phyloP scores from a whole-genome alignment of 352 stramenopile species.

The Globisporangium recalcitrans region DNA sequence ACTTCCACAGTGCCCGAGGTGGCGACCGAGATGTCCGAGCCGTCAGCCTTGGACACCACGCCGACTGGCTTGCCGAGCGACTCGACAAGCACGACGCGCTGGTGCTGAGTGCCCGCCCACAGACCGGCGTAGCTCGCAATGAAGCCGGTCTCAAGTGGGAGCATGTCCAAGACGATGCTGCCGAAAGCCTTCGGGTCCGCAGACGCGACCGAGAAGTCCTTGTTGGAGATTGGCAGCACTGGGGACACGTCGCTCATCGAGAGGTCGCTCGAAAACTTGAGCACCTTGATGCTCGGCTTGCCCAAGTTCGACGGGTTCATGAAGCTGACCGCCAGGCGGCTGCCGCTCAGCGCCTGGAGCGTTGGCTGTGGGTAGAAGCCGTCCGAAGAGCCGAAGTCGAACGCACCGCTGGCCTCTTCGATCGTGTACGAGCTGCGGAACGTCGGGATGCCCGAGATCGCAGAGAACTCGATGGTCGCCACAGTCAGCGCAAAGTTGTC shows the following conservation, averaged over 20 bases:
- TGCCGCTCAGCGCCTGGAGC: slow-evolving; percentile 45
- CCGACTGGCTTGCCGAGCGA: slow-evolving; percentile 66
- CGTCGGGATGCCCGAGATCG: slow-evolving; percentile 40
- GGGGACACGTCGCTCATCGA: slow-evolving; percentile 47
- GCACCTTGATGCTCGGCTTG: slow-evolving; percentile 70
- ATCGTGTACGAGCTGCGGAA: slow-evolving; percentile 75
- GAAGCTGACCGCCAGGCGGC: slow-evolving; percentile 61
- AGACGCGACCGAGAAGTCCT: slow-evolving; percentile 57
- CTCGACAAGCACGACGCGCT: slow-evolving; percentile 70
- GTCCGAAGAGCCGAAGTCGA: slow-evolving; percentile 60
- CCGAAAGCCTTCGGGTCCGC: slow-evolving; percentile 45
- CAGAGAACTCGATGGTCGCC: slow-evolving; percentile 59
- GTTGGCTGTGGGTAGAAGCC: slow-evolving; percentile 69
- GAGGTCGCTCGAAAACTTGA: slow-evolving; percentile 59
- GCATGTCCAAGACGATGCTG: slow-evolving; percentile 51
- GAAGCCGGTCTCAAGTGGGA: slow-evolving; percentile 48
- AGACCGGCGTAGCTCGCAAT: slow-evolving; percentile 52
- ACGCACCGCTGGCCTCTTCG: slow-evolving; percentile 44
- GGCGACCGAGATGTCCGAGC: slow-evolving; percentile 47
- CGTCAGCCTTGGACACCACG: slow-evolving; percentile 54
- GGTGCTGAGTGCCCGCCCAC: slow-evolving; percentile 48
- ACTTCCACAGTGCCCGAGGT: slow-evolving; percentile 60
- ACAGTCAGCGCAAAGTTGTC: slow-evolving; percentile 79
- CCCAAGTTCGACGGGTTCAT: slow-evolving; percentile 68
- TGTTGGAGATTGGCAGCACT: slow-evolving; percentile 62